Percentiles rank a stretch among this genome's conserved stretches.
Evolutionary conservation across 192 early-diverging fungal genomes (phyloP).

Genomic region (Hyaloraphidium curvatum): DNA sequence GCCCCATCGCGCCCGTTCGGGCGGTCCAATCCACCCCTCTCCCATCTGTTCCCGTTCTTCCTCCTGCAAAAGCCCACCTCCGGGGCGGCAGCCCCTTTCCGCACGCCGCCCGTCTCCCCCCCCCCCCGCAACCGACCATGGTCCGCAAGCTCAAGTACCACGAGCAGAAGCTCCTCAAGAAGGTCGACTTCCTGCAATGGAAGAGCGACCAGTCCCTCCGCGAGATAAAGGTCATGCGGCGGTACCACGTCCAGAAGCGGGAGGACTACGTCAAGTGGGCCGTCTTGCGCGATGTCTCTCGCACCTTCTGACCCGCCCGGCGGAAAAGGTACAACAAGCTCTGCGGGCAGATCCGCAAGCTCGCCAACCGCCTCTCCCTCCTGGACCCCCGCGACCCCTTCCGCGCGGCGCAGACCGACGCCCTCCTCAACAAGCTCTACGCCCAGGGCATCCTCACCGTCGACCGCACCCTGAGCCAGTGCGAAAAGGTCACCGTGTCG

Average conservation of each 20-base stretch:
- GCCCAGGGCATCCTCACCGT: slow-evolving; percentile 62
- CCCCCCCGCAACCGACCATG: too few relatives aligned
- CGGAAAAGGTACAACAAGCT: slow-evolving; percentile 61
- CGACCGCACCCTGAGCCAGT: slow-evolving; percentile 52
- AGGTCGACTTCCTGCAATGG: slow-evolving; percentile 90
- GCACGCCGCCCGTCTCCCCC: too few relatives aligned
- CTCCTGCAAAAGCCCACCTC: too few relatives aligned
- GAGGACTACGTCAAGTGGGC: slow-evolving; percentile 73
- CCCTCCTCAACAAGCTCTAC: slow-evolving; percentile 71
- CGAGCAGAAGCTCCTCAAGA: slow-evolving; percentile 87
- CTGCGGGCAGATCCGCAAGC: slow-evolving; percentile 55
- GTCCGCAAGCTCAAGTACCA: slow-evolving; percentile 71
- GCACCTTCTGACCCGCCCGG: background rate
- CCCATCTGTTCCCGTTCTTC: too few relatives aligned
- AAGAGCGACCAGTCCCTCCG: slow-evolving; percentile 63
- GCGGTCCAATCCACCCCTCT: too few relatives aligned
- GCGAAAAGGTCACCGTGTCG: slow-evolving; percentile 65
- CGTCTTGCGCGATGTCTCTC: background rate
- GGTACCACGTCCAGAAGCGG: slow-evolving; percentile 71
- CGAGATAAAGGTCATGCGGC: slow-evolving; percentile 69
- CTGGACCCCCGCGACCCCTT: slow-evolving; percentile 72
- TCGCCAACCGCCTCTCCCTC: slow-evolving; percentile 64
- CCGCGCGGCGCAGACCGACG: slow-evolving; percentile 47
- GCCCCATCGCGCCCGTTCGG: too few relatives aligned
- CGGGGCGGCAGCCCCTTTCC: too few relatives aligned